These are phyloP conservation scores for sorghum (Sorghum bicolor) DNA, from an alignment of 176 grass and related monocot species.

Conservation along the genomic window Sorghum_bicolor_NCBIv3 NC_012873.2:68054001-68054500, in stretches of 20 bases:
- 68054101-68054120: conserved; percentile 63
- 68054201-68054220: conserved; percentile 73
- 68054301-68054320: conserved; percentile 58
- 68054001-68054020: conserved; percentile 54
- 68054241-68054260: conserved; percentile 82
- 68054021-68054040: conserved; percentile 62
- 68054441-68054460: conserved; percentile 72
- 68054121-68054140: conserved; percentile 56
- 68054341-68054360: conserved; percentile 78
- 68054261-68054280: conserved; percentile 82
- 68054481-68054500: conserved; percentile 64
- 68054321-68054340: conserved; percentile 63
- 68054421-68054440: conserved; percentile 51
- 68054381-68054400: conserved; percentile 60
- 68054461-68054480: conserved; percentile 77
- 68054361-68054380: conserved; percentile 66
- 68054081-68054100: conserved; percentile 71
- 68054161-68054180: conserved; percentile 77
- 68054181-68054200: conserved; percentile 59
- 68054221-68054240: conserved; percentile 57
- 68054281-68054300: conserved; percentile 41
- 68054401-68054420: conserved; percentile 55
- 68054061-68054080: conserved; percentile 71
- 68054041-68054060: conserved; percentile 86
- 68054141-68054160: conserved; percentile 98